Evolutionary conservation across 78 protist species (phyloP).

Genomic region (Dictyostelium capitatum): DNA sequence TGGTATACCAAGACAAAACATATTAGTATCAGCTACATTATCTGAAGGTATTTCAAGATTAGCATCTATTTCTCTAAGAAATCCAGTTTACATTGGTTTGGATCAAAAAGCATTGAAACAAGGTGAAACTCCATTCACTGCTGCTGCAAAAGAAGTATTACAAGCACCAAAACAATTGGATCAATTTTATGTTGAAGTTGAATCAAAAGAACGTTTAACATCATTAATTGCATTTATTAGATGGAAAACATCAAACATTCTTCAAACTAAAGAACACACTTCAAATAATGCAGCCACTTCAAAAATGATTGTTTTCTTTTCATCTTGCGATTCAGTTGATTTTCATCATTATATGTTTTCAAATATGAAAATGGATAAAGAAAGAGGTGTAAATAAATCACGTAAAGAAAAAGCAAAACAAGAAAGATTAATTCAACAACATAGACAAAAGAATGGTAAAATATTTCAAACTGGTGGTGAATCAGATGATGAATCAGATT

Average conservation of each 20-base stretch:
- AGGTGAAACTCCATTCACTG: background rate
- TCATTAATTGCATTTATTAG: constrained; percentile 62
- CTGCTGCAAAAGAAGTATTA: background rate
- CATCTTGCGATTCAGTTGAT: constrained; percentile 88
- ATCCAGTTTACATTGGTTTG: constrained; percentile 63
- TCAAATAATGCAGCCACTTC: background rate
- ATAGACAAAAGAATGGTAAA: background rate
- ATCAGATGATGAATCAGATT: background rate
- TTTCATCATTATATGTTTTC: constrained; percentile 95
- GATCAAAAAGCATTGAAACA: constrained; percentile 10
- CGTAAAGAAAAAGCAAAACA: background rate
- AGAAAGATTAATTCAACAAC: constrained; percentile 11
- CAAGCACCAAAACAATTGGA: constrained; percentile 70
- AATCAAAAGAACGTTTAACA: constrained; percentile 59
- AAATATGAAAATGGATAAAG: constrained; percentile 89
- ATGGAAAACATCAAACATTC: constrained; percentile 55
- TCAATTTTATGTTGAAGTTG: constrained; percentile 77
- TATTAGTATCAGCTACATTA: constrained; percentile 91
- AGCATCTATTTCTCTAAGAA: constrained; percentile 73
- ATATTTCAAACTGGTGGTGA: background rate
- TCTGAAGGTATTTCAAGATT: constrained; percentile 90
- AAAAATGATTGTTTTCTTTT: constrained; percentile 91
- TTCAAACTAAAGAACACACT: background rate
- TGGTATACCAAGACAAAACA: constrained; percentile 46
- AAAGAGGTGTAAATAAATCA: constrained; percentile 28